Conservation (phyloP, 257 asterid genomes). For the Solanum appendiculatum region DNA sequence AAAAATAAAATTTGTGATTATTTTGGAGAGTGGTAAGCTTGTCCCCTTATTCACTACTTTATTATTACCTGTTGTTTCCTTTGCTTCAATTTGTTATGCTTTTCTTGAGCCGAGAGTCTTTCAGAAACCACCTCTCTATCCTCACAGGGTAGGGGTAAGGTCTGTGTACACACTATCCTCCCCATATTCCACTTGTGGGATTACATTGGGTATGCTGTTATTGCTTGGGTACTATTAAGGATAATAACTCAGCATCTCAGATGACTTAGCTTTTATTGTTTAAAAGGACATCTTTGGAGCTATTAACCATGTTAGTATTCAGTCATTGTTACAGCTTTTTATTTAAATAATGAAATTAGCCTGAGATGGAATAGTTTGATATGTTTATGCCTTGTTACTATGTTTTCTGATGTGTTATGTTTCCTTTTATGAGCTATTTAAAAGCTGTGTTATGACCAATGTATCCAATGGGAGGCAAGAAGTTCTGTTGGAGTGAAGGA, state of each 20-base stretch:
- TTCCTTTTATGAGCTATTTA: not conserved
- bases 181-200: not conserved
- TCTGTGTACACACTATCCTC: not conserved
- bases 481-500: not conserved
- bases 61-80: not conserved
- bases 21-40: not conserved
- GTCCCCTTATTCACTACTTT: not conserved
- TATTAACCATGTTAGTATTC: not conserved
- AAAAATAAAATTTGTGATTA: not conserved
- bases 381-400: not conserved
- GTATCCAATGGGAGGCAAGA: not conserved
- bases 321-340: not conserved
- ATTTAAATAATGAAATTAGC: not conserved
- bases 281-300: not conserved
- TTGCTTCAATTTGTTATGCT: not conserved
- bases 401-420: not conserved
- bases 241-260: not conserved
- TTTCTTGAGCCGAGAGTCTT: not conserved
- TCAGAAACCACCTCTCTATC: not conserved
- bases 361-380: not conserved
- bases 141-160: not conserved
- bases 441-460: not conserved
- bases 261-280: not conserved
- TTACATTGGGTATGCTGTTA: not conserved
- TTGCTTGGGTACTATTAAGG: not conserved